A percentile compares a stretch with the other conserved stretches of the same genome.
These are phyloP conservation scores for Cnidoscolus chayamansa DNA, from an alignment of 441 rosid species.

Conservation along the genomic window DNA sequence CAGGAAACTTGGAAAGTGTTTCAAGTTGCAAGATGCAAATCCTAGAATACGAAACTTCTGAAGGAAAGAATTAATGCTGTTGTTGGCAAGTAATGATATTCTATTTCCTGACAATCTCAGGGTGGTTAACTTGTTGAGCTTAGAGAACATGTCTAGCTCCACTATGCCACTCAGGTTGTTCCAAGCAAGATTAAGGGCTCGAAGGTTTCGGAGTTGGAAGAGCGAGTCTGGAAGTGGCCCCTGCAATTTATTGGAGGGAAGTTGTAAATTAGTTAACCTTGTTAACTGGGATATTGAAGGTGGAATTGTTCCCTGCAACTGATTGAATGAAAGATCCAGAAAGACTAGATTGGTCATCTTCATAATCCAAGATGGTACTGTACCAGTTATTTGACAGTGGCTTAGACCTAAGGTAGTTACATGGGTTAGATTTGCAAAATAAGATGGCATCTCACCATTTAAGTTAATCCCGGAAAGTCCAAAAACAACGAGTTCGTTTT, in stretches of 20 bases:
- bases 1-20: slow-evolving; percentile 23
- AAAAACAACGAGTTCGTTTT: background rate
- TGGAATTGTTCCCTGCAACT: slow-evolving; percentile 6
- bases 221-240: slow-evolving; percentile 55
- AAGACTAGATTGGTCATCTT: background rate
- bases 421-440: background rate
- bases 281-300: slow-evolving; percentile 4
- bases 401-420: background rate
- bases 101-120: slow-evolving; percentile 12
- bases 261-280: background rate
- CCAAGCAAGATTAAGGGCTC: slow-evolving; percentile 24
- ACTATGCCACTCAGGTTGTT: slow-evolving; percentile 21
- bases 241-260: slow-evolving; percentile 19
- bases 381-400: background rate
- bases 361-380: background rate
- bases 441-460: background rate
- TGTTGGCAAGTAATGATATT: slow-evolving; percentile 7
- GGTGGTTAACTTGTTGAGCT: background rate
- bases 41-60: slow-evolving; percentile 4
- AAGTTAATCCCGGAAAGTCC: background rate
- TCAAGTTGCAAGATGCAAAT: slow-evolving; percentile 21
- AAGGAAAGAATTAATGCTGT: background rate
- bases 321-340: background rate
- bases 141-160: slow-evolving; percentile 12
- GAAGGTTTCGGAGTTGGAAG: slow-evolving; percentile 38